A percentile compares a stretch with the other conserved stretches of the same genome.
These are phyloP conservation scores for Alternaria alternata DNA, from an alignment of 2,329 filamentous ascomycete genomes.

Conservation along the genomic window DNA sequence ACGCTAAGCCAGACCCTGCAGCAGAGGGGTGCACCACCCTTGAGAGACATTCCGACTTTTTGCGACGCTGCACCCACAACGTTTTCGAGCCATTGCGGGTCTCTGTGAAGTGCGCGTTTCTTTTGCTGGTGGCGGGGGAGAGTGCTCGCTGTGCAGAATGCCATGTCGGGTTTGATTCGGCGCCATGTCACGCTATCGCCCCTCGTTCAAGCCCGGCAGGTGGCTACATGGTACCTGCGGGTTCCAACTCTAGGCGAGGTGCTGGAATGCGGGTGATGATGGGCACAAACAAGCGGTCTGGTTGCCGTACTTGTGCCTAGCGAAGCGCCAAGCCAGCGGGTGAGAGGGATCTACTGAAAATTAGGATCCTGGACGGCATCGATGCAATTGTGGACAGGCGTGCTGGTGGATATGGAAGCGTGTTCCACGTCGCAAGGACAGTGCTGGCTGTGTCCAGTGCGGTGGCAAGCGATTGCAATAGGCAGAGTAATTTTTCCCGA, in stretches of 20 bases:
- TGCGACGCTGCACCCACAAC: conserved; percentile 12
- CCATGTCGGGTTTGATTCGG: neutral
- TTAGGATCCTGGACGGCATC: conserved; percentile 23
- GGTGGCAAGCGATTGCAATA: conserved; percentile 29
- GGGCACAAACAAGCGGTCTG: conserved; percentile 44
- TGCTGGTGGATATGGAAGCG: conserved; percentile 15
- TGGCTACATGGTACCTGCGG: conserved; percentile 18
- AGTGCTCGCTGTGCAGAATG: neutral
- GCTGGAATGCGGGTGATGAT: conserved; percentile 27
- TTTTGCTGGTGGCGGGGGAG: neutral
- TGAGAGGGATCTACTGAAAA: conserved; percentile 30
- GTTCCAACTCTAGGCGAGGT: conserved; percentile 24
- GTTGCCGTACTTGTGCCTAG: conserved; percentile 20
- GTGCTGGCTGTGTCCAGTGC: conserved; percentile 30
- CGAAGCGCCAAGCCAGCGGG: conserved; percentile 31
- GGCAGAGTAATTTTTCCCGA: conserved; percentile 18
- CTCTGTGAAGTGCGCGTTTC: neutral
- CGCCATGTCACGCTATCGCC: neutral
- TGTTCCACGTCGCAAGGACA: conserved; percentile 21
- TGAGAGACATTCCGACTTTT: conserved; percentile 19
- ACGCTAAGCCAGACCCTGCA: conserved; percentile 24
- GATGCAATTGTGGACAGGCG: conserved; percentile 4
- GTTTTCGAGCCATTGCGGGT: conserved; percentile 19
- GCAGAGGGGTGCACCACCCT: conserved; percentile 10
- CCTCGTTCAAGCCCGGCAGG: conserved; percentile 9